A percentile compares a stretch with the other conserved stretches of the same genome.
Evolutionary conservation across 1,139 yeast genomes (phyloP).

Genomic region (Citeromyces siamensis): DNA sequence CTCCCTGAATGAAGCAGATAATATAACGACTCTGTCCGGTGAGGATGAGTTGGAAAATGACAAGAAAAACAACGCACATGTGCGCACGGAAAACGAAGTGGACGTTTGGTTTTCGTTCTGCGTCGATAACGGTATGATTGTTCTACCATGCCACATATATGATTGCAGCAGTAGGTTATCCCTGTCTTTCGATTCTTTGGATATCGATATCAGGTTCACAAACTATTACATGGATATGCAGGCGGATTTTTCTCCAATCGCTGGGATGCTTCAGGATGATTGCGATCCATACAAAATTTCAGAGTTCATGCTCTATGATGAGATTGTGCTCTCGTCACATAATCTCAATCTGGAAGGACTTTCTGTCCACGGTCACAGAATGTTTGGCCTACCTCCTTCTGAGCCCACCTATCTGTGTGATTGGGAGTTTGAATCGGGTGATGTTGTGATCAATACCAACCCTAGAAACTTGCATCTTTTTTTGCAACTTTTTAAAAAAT

Average conservation of each 20-base stretch:
- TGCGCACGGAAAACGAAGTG: constrained; percentile 45
- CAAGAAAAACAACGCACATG: background rate
- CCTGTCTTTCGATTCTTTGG: constrained; percentile 51
- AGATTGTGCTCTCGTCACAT: constrained; percentile 14
- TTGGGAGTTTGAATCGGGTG: constrained; percentile 75
- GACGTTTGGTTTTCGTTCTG: constrained; percentile 67
- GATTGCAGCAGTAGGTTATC: constrained; percentile 50
- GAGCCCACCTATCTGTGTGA: constrained; percentile 84
- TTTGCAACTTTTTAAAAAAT: constrained; percentile 27
- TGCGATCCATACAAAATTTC: constrained; percentile 16
- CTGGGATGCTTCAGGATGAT: constrained; percentile 22
- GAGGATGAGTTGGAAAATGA: background rate
- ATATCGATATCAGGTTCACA: constrained; percentile 74
- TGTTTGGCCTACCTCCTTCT: constrained; percentile 85
- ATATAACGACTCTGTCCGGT: background rate
- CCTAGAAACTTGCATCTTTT: constrained; percentile 36
- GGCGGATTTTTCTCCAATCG: constrained; percentile 39
- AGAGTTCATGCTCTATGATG: constrained; percentile 5
- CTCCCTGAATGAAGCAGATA: background rate
- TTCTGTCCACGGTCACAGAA: constrained; percentile 70
- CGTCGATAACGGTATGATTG: constrained; percentile 55
- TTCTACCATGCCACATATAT: constrained; percentile 66
- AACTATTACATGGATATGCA: constrained; percentile 85
- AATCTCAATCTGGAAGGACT: constrained; percentile 53
- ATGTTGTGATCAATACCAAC: constrained; percentile 38